Conservation (phyloP, 164 flowering plant species). For the Cinnamomum chago region DNA sequence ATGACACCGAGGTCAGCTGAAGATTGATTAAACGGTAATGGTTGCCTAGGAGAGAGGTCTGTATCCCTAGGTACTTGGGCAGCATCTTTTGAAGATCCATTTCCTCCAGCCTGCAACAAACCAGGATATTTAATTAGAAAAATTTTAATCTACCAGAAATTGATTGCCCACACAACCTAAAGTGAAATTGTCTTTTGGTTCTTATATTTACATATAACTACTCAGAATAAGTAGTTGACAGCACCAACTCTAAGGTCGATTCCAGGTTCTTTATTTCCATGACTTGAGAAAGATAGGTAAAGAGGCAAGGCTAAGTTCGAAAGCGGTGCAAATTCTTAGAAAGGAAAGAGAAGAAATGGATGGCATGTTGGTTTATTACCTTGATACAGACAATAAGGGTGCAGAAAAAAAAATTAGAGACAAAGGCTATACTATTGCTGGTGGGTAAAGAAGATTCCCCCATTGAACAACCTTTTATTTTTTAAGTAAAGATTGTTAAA, state of each 20-base stretch:
- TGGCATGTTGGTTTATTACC: too few species aligned
- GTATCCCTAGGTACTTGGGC: constrained; percentile 50
- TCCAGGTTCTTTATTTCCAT: neutral
- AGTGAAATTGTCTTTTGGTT: neutral
- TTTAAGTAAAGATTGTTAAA: too few species aligned
- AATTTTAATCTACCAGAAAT: too few species aligned
- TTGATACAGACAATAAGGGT: too few species aligned
- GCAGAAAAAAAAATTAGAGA: too few species aligned
- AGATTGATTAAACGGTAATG: constrained; percentile 63
- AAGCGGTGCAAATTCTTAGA: too few species aligned
- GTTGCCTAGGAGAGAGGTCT: constrained; percentile 87
- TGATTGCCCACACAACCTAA: too few species aligned
- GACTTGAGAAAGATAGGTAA: neutral
- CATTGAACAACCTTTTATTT: too few species aligned
- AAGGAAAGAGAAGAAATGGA: too few species aligned
- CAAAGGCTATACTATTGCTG: too few species aligned
- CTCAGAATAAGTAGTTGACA: neutral
- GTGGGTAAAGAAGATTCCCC: too few species aligned
- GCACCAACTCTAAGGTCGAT: neutral
- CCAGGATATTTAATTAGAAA: too few species aligned
- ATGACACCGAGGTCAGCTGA: constrained; percentile 79
- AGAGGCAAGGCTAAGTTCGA: neutral
- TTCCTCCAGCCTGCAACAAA: constrained; percentile 48
- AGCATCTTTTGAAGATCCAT: constrained; percentile 54
- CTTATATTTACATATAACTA: neutral